Evolutionary conservation across 306 rosid species (phyloP).

Genomic region (Fragaria ananassa): DNA sequence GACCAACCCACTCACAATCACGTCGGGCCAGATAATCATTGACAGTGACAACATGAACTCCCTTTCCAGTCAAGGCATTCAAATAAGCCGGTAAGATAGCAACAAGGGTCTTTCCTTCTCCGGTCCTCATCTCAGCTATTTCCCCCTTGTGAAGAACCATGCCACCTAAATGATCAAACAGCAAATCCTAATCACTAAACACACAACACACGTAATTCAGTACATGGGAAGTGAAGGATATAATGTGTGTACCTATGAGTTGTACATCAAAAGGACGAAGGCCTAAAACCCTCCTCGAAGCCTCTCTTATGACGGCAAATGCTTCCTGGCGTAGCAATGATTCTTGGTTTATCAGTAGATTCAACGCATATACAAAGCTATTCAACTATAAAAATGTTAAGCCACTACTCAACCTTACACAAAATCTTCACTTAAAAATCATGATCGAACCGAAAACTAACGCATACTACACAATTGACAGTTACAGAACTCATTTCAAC

Average conservation of each 20-base stretch:
- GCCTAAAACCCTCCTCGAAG: conserved; percentile 84
- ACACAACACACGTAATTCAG: not conserved
- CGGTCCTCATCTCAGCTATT: conserved; percentile 98
- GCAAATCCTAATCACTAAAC: conserved; percentile 11
- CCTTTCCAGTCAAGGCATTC: conserved; percentile 87
- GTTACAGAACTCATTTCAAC: no score
- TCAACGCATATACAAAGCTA: not conserved
- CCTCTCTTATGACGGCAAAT: conserved; percentile 92
- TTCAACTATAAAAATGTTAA: not conserved
- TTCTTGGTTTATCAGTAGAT: not conserved
- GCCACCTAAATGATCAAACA: conserved; percentile 60
- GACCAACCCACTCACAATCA: conserved; percentile 99
- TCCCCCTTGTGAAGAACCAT: conserved; percentile 97
- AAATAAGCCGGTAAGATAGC: conserved; percentile 94
- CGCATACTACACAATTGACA: no score
- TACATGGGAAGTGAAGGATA: not conserved
- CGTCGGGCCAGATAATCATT: conserved; percentile 94
- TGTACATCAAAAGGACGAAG: conserved; percentile 98
- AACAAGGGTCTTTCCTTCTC: conserved; percentile 97
- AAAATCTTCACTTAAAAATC: not conserved
- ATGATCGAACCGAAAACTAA: not conserved
- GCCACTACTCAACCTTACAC: not conserved
- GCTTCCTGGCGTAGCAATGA: conserved; percentile 61
- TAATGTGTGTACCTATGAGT: conserved; percentile 51
- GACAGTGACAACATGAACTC: conserved; percentile 94